phyloP scores from a whole-genome alignment of 2,329 filamentous ascomycete species.

The Ophiostoma ulmi region DNA sequence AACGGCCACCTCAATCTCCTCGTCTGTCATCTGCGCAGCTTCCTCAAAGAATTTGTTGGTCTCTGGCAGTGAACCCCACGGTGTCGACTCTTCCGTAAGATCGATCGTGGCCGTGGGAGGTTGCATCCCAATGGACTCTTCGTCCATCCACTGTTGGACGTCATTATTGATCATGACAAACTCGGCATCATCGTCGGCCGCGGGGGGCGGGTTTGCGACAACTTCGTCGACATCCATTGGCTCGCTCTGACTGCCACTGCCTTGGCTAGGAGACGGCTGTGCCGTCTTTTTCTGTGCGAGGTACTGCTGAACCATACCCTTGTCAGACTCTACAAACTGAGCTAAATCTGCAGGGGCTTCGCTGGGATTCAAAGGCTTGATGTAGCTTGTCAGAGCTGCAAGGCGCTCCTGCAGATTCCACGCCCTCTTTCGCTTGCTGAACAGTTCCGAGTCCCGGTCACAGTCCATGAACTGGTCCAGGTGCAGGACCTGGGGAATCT shows the following conservation, averaged over 20 bases:
- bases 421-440: conserved; percentile 59
- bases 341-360: background rate
- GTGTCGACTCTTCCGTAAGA: background rate
- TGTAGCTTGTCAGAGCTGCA: conserved; percentile 40
- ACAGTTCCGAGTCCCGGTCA: conserved; percentile 53
- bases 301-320: background rate
- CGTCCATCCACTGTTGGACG: conserved; percentile 31
- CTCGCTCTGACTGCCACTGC: background rate
- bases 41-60: conserved; percentile 17
- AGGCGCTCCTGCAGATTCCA: conserved; percentile 71
- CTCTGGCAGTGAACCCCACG: background rate
- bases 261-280: background rate
- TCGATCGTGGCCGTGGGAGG: background rate
- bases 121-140: conserved; percentile 34
- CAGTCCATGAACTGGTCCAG: conserved; percentile 83
- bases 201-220: background rate
- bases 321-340: background rate
- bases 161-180: conserved; percentile 27
- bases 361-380: background rate
- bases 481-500: conserved; percentile 75
- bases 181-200: conserved; percentile 10
- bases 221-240: background rate
- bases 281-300: background rate
- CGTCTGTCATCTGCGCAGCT: conserved; percentile 13
- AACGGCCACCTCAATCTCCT: conserved; percentile 19